Conservation (phyloP, 2,329 filamentous ascomycete genomes). For the Dryadomyces sulphureus region DNA sequence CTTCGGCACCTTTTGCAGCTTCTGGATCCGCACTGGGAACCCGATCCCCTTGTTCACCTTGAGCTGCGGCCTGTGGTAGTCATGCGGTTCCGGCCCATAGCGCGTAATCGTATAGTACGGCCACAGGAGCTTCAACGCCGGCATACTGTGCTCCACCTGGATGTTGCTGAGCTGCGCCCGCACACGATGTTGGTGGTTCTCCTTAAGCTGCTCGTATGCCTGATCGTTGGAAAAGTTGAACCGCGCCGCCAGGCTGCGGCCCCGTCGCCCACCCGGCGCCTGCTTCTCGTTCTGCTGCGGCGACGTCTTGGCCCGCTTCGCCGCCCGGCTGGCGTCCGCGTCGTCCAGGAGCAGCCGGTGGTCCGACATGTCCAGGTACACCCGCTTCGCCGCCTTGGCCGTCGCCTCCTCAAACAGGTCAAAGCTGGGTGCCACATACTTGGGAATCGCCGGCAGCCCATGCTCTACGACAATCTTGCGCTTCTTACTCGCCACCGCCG, state of each 20-base stretch:
- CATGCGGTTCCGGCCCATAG: slow-evolving; percentile 50
- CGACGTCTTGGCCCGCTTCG: slow-evolving; percentile 42
- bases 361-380: slow-evolving; percentile 78
- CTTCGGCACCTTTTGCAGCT: slow-evolving; percentile 54
- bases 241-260: slow-evolving; percentile 59
- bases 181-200: slow-evolving; percentile 93
- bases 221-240: slow-evolving; percentile 97
- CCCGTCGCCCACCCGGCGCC: slow-evolving; percentile 53
- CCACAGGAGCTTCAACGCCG: slow-evolving; percentile 80
- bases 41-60: slow-evolving; percentile 54
- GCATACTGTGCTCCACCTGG: slow-evolving; percentile 87
- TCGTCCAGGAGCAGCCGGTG: slow-evolving; percentile 75
- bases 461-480: slow-evolving; percentile 38
- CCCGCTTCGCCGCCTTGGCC: slow-evolving; percentile 57
- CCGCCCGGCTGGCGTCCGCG: slow-evolving; percentile 45
- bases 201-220: slow-evolving; percentile 88
- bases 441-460: slow-evolving; percentile 41
- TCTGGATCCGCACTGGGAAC: slow-evolving; percentile 55
- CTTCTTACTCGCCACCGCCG: slow-evolving; percentile 39
- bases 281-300: slow-evolving; percentile 37
- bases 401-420: slow-evolving; percentile 69
- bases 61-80: slow-evolving; percentile 72
- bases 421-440: slow-evolving; percentile 54
- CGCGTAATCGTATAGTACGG: slow-evolving; percentile 91
- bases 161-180: slow-evolving; percentile 82